Evolutionary conservation across 768 basidiomycete species (phyloP), one percentile per base, ranked within the genome.

Genomic region (Psilocybe subaeruginosa): DNA sequence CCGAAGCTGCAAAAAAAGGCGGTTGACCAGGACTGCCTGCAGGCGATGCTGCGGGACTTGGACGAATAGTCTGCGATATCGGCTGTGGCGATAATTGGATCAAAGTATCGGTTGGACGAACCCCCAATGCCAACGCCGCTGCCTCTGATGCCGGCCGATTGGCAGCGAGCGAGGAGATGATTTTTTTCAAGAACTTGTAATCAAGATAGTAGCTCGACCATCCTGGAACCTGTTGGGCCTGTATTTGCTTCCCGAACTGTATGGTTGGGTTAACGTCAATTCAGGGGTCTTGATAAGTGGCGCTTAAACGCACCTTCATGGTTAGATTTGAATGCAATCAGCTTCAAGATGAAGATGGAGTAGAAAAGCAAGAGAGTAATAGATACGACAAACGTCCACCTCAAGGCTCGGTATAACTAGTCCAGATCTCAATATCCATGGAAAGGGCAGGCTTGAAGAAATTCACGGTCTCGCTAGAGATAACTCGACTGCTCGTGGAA

Each of bases 161-260:
- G 31, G 92, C 90, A 54, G 89, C 88, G 63, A 98, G 85, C 12
- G 96, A 97, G 62, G 96, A 97, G 69, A 99, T 95, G 70, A 99
- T 98, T 84, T 99, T 95, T 80, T 97, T 97, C 73, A 97, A 83
- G 69, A 91, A 91, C 81, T 99, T 99, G 85, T 99, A 99, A 78
- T 99, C 96, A 61, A 98, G 87, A 77, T 99, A 99, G 80, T 93
- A 93, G 46, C 81, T 73, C 30, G 93, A 93, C 97, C 97, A 99
- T 78, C 96, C 97, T 54, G 97, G 95, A 57, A 98, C 89, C 80
- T 97, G 95, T 74, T 97, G 92, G 31, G 91, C 87, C 75, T 95
- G 95, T 64, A 99, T 95, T 63, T 94, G 91, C 81, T 99, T 99
- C 69, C 97, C 97, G 76, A 99, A 99, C 96, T 99, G 72, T 50